Evolutionary conservation across 2,329 filamentous ascomycete species (phyloP).

Genomic region (Metarhizium rileyi): DNA sequence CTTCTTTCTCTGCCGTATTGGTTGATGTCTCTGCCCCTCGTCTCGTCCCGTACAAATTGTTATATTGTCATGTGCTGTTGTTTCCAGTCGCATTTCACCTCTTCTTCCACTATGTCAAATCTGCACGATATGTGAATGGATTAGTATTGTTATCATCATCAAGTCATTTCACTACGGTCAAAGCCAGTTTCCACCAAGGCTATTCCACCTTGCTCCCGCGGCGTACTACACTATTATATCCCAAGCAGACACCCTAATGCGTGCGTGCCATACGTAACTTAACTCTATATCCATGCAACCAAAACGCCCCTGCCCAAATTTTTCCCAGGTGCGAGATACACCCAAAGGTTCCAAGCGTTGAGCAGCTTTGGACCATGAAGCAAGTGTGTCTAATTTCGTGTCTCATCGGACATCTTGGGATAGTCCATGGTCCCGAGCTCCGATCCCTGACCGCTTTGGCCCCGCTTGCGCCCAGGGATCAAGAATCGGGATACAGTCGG

Average conservation of each 20-base stretch:
- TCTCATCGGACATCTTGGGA: slow-evolving; percentile 16
- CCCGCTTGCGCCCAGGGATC: slow-evolving; percentile 62
- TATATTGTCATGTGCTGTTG: too few species aligned
- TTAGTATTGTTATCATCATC: slow-evolving; percentile 1
- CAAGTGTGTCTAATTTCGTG: neutral
- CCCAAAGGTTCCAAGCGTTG: too few species aligned
- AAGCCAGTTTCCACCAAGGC: neutral
- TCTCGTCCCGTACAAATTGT: too few species aligned
- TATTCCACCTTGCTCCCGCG: neutral
- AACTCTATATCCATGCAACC: neutral
- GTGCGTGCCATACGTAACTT: neutral
- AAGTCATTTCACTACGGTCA: neutral
- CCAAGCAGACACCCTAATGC: neutral
- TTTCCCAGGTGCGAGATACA: too few species aligned
- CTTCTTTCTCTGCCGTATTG: too few species aligned
- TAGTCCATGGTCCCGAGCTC: slow-evolving; percentile 58
- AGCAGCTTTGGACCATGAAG: too few species aligned
- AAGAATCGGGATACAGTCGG: slow-evolving; percentile 49
- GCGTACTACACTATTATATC: neutral
- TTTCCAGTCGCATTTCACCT: too few species aligned
- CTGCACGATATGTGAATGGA: neutral
- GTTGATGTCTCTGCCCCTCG: too few species aligned
- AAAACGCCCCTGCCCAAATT: too few species aligned
- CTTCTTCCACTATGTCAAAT: neutral
- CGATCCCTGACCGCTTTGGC: slow-evolving; percentile 53